Conservation (phyloP, 352 stramenopile species). For the Halophytophthora batemanensis region DNA sequence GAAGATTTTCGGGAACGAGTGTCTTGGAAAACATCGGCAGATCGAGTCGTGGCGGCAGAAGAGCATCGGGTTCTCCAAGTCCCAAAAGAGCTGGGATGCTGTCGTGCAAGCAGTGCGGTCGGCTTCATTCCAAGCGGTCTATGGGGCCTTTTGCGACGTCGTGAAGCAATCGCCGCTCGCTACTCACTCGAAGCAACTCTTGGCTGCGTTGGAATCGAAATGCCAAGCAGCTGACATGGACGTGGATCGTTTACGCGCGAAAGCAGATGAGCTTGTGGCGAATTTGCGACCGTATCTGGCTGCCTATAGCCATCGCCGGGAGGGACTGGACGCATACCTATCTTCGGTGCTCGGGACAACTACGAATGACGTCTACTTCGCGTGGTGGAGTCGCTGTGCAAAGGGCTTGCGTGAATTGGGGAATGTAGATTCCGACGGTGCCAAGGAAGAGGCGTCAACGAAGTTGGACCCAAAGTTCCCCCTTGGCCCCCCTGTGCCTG, state of each 20-base stretch:
- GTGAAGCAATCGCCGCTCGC: conserved; percentile 9
- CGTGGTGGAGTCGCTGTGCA: conserved; percentile 36
- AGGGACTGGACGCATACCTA: conserved; percentile 40
- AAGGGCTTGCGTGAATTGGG: conserved; percentile 13
- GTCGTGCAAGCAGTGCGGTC: conserved; percentile 10
- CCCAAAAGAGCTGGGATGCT: conserved; percentile 6
- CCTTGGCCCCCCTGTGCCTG: conserved; percentile 8
- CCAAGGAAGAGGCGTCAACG: background rate
- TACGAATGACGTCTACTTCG: conserved; percentile 45
- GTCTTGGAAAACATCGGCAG: conserved; percentile 44
- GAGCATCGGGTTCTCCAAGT: conserved; percentile 18
- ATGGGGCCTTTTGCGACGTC: conserved; percentile 10
- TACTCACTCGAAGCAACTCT: conserved; percentile 16
- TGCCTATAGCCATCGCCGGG: conserved; percentile 33
- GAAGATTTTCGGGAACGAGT: conserved; percentile 40
- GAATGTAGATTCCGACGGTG: conserved; percentile 1
- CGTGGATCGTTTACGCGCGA: conserved; percentile 21
- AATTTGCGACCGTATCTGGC: conserved; percentile 36
- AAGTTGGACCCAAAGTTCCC: background rate
- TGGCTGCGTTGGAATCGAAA: conserved; percentile 25
- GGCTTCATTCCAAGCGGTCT: conserved; percentile 26
- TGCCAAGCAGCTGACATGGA: conserved; percentile 30
- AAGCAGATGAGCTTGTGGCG: conserved; percentile 25
- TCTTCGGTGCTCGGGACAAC: conserved; percentile 10
- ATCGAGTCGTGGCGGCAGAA: conserved; percentile 39